A percentile compares a stretch with the other conserved stretches of the same genome.
These are phyloP conservation scores for Eimeria acervulina DNA, from an alignment of 169 alveolate genomes.

Conservation along the genomic window DNA sequence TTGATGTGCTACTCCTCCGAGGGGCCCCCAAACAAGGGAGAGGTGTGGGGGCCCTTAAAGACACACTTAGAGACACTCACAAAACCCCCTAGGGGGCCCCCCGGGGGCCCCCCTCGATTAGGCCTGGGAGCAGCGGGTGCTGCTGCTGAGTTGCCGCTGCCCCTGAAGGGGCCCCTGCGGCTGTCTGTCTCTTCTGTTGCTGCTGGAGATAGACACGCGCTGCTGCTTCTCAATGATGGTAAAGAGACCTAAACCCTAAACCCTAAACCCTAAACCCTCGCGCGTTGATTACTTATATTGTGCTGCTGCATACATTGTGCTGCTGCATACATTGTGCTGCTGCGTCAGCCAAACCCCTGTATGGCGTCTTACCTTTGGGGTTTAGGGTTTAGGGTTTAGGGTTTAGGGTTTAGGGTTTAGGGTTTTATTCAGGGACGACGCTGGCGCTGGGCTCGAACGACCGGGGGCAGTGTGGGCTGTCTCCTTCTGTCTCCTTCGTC, in stretches of 20 bases:
- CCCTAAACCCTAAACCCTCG: neutral
- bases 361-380: neutral
- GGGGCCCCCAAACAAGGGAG: neutral
- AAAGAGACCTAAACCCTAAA: neutral
- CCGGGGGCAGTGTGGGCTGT: constrained; percentile 4
- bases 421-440: neutral
- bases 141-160: neutral
- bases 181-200: constrained; percentile 13
- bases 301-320: no score
- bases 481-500: constrained; percentile 15
- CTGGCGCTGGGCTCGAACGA: neutral
- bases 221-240: neutral
- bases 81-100: neutral
- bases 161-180: neutral
- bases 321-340: no score
- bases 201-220: neutral
- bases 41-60: neutral
- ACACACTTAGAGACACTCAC: neutral
- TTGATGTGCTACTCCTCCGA: neutral
- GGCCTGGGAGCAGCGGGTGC: neutral
- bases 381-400: neutral
- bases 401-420: neutral
- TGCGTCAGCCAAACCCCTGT: neutral
- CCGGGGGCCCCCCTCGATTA: neutral
- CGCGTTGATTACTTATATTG: neutral